Conservation (phyloP, 805 yeast species). For the Kazachstania kunashirensis region DNA sequence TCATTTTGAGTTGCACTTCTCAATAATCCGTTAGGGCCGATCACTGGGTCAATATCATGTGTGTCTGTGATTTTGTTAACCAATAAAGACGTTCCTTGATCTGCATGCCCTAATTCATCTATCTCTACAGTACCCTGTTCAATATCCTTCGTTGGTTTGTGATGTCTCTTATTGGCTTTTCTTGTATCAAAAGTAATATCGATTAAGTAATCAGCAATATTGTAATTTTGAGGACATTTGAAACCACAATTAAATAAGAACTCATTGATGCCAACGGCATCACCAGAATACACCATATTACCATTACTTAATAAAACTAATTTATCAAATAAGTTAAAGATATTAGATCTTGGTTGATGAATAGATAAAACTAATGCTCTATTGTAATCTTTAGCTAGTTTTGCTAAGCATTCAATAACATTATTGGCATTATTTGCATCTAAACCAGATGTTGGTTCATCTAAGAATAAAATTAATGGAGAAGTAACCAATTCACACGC, state of each 20-base stretch:
- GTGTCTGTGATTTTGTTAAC: background rate
- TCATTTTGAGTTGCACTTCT: constrained; percentile 55
- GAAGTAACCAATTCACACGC: constrained; percentile 89
- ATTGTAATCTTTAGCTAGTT: constrained; percentile 67
- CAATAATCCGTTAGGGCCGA: background rate
- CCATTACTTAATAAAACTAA: constrained; percentile 77
- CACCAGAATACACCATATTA: constrained; percentile 78
- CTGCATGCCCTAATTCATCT: background rate
- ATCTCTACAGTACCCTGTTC: constrained; percentile 4
- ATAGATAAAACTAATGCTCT: constrained; percentile 89
- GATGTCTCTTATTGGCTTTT: background rate
- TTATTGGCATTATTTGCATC: constrained; percentile 90
- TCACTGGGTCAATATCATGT: background rate
- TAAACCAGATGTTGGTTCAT: constrained; percentile 92
- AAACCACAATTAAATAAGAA: constrained; percentile 71
- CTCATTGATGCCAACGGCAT: constrained; percentile 61
- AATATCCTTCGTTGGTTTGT: background rate
- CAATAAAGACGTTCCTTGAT: background rate
- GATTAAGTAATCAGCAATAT: constrained; percentile 86
- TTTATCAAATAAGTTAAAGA: constrained; percentile 83
- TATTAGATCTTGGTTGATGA: constrained; percentile 95
- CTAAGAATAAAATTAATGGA: constrained; percentile 73
- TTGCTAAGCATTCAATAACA: constrained; percentile 76
- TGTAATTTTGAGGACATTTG: constrained; percentile 79
- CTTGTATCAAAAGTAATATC: constrained; percentile 70